Evolutionary conservation across 1,284 basidiomycete species (phyloP).

Genomic region (Coniophora puteana): DNA sequence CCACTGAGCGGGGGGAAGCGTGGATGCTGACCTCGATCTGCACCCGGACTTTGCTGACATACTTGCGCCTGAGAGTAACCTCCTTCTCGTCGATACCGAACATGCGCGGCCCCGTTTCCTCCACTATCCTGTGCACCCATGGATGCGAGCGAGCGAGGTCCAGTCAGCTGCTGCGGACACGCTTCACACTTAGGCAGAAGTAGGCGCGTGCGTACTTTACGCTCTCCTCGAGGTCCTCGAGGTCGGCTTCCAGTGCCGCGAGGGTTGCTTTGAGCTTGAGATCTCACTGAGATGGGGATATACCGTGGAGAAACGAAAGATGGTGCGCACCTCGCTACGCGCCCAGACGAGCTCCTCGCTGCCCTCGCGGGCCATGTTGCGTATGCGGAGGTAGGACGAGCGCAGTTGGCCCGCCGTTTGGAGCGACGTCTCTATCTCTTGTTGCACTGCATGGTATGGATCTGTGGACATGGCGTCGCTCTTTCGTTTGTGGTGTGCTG

Average conservation of each 20-base stretch:
- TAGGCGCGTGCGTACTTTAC: conserved; percentile 53
- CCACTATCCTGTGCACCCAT: conserved; percentile 81
- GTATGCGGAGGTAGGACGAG: conserved; percentile 75
- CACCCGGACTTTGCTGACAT: conserved; percentile 67
- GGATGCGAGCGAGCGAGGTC: conserved; percentile 2
- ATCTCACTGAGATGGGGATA: background rate
- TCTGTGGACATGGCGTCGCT: conserved; percentile 79
- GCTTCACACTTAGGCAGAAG: background rate
- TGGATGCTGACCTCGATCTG: conserved; percentile 71
- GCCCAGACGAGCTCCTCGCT: conserved; percentile 75
- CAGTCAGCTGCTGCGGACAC: conserved; percentile 6
- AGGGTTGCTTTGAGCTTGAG: conserved; percentile 76
- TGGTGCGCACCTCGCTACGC: conserved; percentile 57
- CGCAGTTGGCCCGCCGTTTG: conserved; percentile 66
- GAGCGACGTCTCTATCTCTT: conserved; percentile 69
- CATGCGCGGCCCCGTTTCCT: conserved; percentile 75
- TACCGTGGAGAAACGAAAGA: background rate
- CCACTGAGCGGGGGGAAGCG: conserved; percentile 7
- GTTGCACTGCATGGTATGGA: conserved; percentile 78
- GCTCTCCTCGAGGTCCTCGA: conserved; percentile 87
- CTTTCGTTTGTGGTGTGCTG: too few species aligned
- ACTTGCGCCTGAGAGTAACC: conserved; percentile 67
- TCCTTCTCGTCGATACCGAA: conserved; percentile 79
- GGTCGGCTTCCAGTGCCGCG: conserved; percentile 73
- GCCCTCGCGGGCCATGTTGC: conserved; percentile 61